These are phyloP conservation scores for Castanea sativa DNA, from an alignment of 306 rosid genomes.

Conservation along the genomic window DNA sequence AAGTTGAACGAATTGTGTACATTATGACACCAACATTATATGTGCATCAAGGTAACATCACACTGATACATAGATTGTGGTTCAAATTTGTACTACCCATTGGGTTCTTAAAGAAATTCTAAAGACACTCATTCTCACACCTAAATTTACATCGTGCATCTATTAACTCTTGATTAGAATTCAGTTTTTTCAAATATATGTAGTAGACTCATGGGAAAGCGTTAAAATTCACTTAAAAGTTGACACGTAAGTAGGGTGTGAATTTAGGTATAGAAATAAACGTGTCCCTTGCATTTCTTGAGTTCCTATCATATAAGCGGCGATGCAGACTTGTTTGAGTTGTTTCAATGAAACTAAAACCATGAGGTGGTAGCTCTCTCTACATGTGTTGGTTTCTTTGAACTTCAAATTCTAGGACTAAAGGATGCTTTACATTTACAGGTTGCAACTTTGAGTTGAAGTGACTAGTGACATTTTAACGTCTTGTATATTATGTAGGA, in stretches of 20 bases:
- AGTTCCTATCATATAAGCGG: constrained; percentile 7
- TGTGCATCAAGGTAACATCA: constrained; percentile 42
- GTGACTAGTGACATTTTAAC: neutral
- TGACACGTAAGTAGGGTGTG: rapidly evolving
- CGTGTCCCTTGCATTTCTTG: too few relatives aligned
- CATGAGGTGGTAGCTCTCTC: neutral
- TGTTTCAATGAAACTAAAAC: neutral
- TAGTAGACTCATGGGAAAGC: too few relatives aligned
- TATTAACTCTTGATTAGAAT: too few relatives aligned
- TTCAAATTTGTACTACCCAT: constrained; percentile 4
- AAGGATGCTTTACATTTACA: neutral
- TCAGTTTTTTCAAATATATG: too few relatives aligned
- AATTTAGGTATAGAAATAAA: too few relatives aligned
- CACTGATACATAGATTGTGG: constrained; percentile 22
- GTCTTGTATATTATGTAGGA: neutral
- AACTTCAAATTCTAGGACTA: neutral
- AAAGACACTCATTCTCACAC: too few relatives aligned
- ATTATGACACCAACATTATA: constrained; percentile 45
- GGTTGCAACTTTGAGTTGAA: neutral
- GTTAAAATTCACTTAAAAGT: too few relatives aligned
- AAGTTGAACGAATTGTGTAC: neutral
- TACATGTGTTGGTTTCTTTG: neutral
- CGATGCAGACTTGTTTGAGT: neutral
- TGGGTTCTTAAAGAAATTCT: neutral
- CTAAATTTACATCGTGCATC: too few relatives aligned